These are phyloP conservation scores for Nicotiana otophora DNA, from an alignment of 257 asterid species.

Conservation along the genomic window DNA sequence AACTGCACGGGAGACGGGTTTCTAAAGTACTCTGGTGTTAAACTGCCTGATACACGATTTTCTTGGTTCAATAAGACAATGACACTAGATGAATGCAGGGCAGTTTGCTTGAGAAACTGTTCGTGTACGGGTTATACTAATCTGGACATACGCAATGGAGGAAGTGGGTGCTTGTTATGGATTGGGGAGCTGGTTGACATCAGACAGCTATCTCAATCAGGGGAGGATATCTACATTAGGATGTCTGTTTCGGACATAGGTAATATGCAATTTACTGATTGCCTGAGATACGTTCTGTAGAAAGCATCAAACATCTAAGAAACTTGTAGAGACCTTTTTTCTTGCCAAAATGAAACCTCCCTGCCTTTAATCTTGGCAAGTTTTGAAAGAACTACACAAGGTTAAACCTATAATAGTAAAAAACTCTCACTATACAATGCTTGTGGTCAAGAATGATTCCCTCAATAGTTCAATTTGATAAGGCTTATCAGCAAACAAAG, in stretches of 20 bases:
- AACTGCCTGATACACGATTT: slow-evolving; percentile 20
- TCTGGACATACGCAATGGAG: slow-evolving; percentile 13
- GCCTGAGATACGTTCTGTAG: not conserved
- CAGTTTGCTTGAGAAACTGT: slow-evolving; percentile 20
- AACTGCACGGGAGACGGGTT: slow-evolving; percentile 22
- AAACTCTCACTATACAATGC: not conserved
- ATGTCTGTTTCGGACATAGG: slow-evolving; percentile 30
- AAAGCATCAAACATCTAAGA: too few species aligned
- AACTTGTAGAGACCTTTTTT: too few species aligned
- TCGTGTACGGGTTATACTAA: slow-evolving; percentile 26
- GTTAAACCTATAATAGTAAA: not conserved
- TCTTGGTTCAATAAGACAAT: slow-evolving; percentile 13
- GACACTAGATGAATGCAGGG: slow-evolving; percentile 21
- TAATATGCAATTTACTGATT: slow-evolving; percentile 11
- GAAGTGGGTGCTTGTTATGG: slow-evolving; percentile 34
- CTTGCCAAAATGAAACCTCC: too few species aligned
- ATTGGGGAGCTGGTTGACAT: slow-evolving; percentile 24
- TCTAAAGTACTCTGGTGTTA: slow-evolving; percentile 19
- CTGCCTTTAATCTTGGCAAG: too few species aligned
- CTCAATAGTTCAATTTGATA: not conserved
- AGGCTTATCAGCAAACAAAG: not conserved
- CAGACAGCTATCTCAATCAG: slow-evolving; percentile 8
- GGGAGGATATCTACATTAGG: slow-evolving; percentile 29
- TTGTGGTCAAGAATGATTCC: not conserved
- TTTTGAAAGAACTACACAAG: not conserved